Conservation (phyloP, 306 rosid species). For the Arachis hypogaea region DNA sequence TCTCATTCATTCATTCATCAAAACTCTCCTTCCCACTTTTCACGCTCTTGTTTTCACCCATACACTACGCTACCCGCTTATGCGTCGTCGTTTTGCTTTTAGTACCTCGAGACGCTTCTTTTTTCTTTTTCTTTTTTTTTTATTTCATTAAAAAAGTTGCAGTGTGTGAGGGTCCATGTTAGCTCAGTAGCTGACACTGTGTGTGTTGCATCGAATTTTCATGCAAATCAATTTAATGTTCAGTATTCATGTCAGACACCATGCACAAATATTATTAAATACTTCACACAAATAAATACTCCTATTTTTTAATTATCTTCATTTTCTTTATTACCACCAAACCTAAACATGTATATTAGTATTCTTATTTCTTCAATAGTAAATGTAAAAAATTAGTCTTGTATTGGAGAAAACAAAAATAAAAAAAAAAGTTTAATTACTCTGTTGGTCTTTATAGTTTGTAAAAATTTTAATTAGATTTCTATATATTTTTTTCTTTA, state of each 20-base stretch:
- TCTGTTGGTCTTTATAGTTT: too few relatives aligned
- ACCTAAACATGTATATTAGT: too few relatives aligned
- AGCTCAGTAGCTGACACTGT: conserved; percentile 37
- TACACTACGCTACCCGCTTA: not conserved
- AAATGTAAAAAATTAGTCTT: too few relatives aligned
- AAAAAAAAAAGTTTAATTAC: too few relatives aligned
- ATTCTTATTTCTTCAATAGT: too few relatives aligned
- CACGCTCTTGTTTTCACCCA: conserved; percentile 60
- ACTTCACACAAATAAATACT: too few relatives aligned
- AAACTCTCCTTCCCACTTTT: conserved; percentile 33
- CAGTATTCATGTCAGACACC: conserved; percentile 38
- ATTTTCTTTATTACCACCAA: not conserved
- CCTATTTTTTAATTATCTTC: not conserved
- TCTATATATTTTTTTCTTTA: too few relatives aligned
- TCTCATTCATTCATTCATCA: too few relatives aligned
- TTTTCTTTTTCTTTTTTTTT: too few relatives aligned
- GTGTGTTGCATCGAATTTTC: conserved; percentile 47
- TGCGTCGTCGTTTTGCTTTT: conserved; percentile 46
- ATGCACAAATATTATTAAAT: not conserved
- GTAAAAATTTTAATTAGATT: too few relatives aligned
- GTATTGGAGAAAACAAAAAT: too few relatives aligned
- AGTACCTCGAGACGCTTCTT: conserved; percentile 56
- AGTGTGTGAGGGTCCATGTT: conserved; percentile 44
- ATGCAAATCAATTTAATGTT: conserved; percentile 55
- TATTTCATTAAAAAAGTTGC: conserved; percentile 42